Base-by-base conservation (phyloP, 768 basidiomycete genomes). In the Podaxis sp. region DNA sequence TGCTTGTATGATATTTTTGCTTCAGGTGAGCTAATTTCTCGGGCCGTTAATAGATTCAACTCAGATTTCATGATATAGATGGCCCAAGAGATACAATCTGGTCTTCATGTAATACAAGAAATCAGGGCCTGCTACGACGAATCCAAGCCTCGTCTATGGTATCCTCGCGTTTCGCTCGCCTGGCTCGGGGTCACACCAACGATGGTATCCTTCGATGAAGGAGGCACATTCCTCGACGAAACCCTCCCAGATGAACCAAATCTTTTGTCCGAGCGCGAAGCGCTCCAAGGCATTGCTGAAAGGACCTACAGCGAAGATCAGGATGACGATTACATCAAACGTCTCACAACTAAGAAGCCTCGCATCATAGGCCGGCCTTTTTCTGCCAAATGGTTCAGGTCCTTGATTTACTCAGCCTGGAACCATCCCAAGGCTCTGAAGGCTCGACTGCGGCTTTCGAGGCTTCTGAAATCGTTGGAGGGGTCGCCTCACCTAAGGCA, bases 401-500 rank as follows among this genome's bases (percentile, higher is more conserved):
- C 56, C 22, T 22, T 70, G 5, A 19, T 67, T 27, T 61, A 46
- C 46, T 47, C 59, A 7, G 51, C 69, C 2, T 73, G 73, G 71
- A 73, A 74, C 53, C 63, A 58, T 43, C 69, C 71, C 2, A 57
- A 63, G 25, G 67, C 69, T 6, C 62, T 79, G 12, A 70, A 66
- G 5, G 33, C 68, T 2, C 72, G 79, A 8, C 62, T 82, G 46
- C 41, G 66, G 46, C 57, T 80, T 8, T 77, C 80, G 27, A 66
- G 68, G 43, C 52, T 70, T 33, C 41, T 74, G 22, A 69, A 73
- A 36, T 59, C 71, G 11, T 53, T 75, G 29, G 65, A 74, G 61
- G 76, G 76, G 66, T 82, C 81, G 13, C 70, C 72, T 19, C 80
- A 82, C 65, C 64, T 82, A 33, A 70, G 72, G 36, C 82, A 83